Evolutionary conservation across 2,329 filamentous ascomycete species (phyloP).

Genomic region (Ophiostoma sp.): DNA sequence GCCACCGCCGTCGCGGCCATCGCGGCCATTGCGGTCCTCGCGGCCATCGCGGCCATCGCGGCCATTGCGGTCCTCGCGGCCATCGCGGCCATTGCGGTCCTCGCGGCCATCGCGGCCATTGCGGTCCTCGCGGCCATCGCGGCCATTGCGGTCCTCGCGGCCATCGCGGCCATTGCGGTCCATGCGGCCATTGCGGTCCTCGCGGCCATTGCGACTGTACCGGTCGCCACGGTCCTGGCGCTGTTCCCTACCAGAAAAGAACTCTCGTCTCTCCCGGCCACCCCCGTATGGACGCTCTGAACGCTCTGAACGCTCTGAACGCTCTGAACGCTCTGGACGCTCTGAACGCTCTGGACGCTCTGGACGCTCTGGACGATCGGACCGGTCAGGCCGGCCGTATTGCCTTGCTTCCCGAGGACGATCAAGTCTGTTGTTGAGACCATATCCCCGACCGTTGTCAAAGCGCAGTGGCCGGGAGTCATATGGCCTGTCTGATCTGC

Average conservation of each 20-base stretch:
- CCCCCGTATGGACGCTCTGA: background rate
- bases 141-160: too few species aligned
- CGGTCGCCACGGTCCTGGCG: background rate
- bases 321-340: background rate
- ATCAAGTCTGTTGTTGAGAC: background rate
- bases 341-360: background rate
- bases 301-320: background rate
- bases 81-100: too few species aligned
- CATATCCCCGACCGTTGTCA: background rate
- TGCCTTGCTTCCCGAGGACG: background rate
- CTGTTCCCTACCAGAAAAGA: background rate
- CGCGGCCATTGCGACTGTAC: background rate
- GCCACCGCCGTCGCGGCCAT: background rate
- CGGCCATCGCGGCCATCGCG: too few species aligned
- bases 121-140: background rate
- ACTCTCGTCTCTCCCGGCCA: background rate
- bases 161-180: too few species aligned
- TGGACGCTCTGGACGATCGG: background rate
- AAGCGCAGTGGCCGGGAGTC: background rate
- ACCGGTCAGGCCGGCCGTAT: background rate
- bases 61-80: too few species aligned
- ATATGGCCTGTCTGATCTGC: too few species aligned
- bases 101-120: too few species aligned
- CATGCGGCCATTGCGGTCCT: too few species aligned
- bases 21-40: too few species aligned